Evolutionary conservation across 2,329 filamentous ascomycete genomes (phyloP).

Genomic region (Fusarium tjaetaba): DNA sequence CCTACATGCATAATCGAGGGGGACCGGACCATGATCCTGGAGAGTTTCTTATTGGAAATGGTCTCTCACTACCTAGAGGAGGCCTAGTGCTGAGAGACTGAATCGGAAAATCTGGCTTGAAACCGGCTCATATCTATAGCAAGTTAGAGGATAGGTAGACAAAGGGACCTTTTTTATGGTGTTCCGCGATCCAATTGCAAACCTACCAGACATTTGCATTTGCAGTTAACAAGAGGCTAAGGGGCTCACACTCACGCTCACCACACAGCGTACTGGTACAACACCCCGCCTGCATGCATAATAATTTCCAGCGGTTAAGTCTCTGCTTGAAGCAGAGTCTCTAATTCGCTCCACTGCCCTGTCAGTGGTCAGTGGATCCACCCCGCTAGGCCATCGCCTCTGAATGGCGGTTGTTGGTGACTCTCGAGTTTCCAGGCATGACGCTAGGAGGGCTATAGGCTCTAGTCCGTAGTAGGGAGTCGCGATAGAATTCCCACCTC

Average conservation of each 20-base stretch:
- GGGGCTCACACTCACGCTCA: background rate
- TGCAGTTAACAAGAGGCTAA: constrained; percentile 19
- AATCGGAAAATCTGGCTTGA: background rate
- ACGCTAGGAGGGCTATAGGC: constrained; percentile 42
- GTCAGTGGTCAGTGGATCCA: constrained; percentile 13
- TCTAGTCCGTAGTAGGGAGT: constrained; percentile 27
- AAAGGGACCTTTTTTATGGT: background rate
- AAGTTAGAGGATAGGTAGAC: background rate
- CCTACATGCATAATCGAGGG: background rate
- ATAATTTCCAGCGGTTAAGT: constrained; percentile 10
- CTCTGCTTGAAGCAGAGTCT: background rate
- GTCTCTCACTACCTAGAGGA: background rate
- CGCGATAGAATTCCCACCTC: constrained; percentile 46
- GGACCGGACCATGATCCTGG: background rate
- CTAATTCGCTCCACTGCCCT: constrained; percentile 24
- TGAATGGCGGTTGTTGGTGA: constrained; percentile 36
- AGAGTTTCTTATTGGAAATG: background rate
- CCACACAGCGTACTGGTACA: background rate
- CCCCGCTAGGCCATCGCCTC: constrained; percentile 15
- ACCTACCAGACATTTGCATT: background rate
- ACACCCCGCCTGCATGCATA: constrained; percentile 20
- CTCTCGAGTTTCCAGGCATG: constrained; percentile 35
- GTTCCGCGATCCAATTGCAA: background rate
- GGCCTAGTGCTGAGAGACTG: background rate
- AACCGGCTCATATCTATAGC: background rate